A percentile compares a stretch with the other conserved stretches of the same genome.
phyloP scores from a whole-genome alignment of 805 yeast genomes.

The Wickerhamiella occidentalis region DNA sequence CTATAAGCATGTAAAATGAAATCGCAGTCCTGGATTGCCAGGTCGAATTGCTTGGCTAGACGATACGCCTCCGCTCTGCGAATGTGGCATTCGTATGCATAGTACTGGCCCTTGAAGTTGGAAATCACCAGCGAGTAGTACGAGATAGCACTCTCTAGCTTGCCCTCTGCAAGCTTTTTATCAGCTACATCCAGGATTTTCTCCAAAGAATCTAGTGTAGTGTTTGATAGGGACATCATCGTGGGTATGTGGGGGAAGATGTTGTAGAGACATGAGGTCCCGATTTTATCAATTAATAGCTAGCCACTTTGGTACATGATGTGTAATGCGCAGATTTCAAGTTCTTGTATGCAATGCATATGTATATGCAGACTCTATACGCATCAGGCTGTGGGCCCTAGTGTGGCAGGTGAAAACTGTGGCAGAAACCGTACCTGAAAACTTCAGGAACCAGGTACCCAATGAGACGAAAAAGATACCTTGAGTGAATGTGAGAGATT shows the following conservation, averaged over 20 bases:
- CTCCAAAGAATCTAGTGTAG: not conserved
- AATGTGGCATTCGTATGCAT: not conserved
- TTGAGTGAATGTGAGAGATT: too few relatives aligned
- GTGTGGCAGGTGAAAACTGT: not conserved
- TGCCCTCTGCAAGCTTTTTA: slow-evolving; percentile 1
- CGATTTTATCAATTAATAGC: not conserved
- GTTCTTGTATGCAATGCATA: not conserved
- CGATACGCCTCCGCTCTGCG: not conserved
- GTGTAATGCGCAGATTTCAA: not conserved
- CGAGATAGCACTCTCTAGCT: not conserved
- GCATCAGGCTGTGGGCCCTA: not conserved
- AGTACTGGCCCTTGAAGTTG: not conserved
- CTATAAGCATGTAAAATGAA: not conserved
- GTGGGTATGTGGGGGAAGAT: not conserved
- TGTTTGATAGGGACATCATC: not conserved
- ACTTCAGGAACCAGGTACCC: not conserved
- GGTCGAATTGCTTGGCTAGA: not conserved
- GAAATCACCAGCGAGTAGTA: not conserved
- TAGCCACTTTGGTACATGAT: slow-evolving; percentile 1
- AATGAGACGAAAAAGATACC: too few relatives aligned
- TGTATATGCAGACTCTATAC: not conserved
- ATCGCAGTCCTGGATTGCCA: not conserved
- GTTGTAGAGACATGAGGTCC: too few relatives aligned
- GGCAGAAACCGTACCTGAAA: not conserved
- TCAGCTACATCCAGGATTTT: not conserved